These are phyloP conservation scores for Alternaria tenuissima DNA, from an alignment of 2,329 filamentous ascomycete genomes.

Conservation along the genomic window DNA sequence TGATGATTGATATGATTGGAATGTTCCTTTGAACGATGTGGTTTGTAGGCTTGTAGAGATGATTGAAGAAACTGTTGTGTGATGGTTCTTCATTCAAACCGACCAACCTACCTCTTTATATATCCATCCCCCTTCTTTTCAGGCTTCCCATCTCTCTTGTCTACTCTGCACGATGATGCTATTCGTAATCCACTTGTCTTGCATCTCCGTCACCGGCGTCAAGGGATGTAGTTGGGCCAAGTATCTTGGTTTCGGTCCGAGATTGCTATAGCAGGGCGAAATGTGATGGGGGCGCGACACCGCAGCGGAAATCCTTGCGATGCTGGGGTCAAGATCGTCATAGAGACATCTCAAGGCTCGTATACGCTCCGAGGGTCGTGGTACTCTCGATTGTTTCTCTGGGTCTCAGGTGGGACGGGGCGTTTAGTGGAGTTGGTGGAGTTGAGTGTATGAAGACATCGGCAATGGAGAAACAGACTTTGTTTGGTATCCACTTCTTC, in stretches of 20 bases:
- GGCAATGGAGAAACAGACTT: fast-evolving
- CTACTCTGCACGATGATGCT: not conserved
- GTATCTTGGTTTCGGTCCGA: not conserved
- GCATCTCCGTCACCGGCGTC: not conserved
- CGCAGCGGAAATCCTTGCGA: not conserved
- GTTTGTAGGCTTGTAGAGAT: not conserved
- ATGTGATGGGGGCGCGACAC: not conserved
- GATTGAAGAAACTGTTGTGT: not conserved
- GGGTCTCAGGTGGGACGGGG: not conserved
- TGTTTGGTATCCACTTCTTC: not conserved
- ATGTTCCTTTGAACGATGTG: not conserved
- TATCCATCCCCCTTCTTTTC: not conserved
- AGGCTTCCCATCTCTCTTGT: not conserved
- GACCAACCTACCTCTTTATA: not conserved
- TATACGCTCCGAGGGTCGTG: fast-evolving
- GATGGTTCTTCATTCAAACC: not conserved
- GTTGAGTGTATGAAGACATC: not conserved
- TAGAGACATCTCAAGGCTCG: not conserved
- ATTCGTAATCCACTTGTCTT: not conserved
- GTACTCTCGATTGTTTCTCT: fast-evolving
- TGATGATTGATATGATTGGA: not conserved
- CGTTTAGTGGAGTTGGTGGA: not conserved
- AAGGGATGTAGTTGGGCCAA: not conserved
- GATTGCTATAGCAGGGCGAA: not conserved
- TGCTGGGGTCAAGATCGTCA: not conserved